Percentiles rank a stretch among this genome's conserved stretches.
phyloP scores from a whole-genome alignment of 2,329 filamentous ascomycete genomes.

The Penicillium freii region DNA sequence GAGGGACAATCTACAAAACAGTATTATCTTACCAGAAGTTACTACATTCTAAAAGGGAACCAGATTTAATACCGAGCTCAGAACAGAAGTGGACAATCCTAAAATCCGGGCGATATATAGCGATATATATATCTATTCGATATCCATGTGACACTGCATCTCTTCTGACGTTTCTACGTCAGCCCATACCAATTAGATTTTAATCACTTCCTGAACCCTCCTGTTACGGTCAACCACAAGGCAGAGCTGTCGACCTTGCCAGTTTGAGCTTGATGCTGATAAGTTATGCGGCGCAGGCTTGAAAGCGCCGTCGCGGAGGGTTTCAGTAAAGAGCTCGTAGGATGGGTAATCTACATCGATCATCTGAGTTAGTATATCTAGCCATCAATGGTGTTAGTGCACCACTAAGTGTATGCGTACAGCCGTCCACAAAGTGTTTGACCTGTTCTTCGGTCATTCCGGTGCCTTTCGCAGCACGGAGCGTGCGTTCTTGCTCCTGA shows the following conservation, averaged over 20 bases:
- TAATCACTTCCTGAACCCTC: slow-evolving; percentile 56
- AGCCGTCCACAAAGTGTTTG: slow-evolving; percentile 68
- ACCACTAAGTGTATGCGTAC: slow-evolving; percentile 38
- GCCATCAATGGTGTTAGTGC: neutral
- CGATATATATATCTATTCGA: neutral
- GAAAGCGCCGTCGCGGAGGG: slow-evolving; percentile 59
- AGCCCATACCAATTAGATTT: slow-evolving; percentile 41
- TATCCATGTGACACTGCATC: neutral
- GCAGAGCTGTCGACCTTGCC: slow-evolving; percentile 57
- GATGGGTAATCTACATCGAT: slow-evolving; percentile 59
- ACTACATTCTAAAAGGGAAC: neutral
- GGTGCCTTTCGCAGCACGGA: slow-evolving; percentile 64
- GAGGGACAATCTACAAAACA: neutral
- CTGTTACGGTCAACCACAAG: slow-evolving; percentile 62
- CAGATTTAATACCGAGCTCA: neutral
- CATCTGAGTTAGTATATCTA: neutral
- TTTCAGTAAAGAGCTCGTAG: slow-evolving; percentile 67
- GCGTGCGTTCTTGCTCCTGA: slow-evolving; percentile 70
- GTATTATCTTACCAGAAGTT: neutral
- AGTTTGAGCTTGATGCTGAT: slow-evolving; percentile 30
- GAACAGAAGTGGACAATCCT: neutral
- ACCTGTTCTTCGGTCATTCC: slow-evolving; percentile 86
- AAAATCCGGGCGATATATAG: neutral
- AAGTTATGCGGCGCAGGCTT: slow-evolving; percentile 27
- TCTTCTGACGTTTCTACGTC: neutral